Percentiles rank a stretch among this genome's conserved stretches.
These are phyloP conservation scores for Salix arbutifolia DNA, from an alignment of 345 rosid genomes.

Conservation along the genomic window DNA sequence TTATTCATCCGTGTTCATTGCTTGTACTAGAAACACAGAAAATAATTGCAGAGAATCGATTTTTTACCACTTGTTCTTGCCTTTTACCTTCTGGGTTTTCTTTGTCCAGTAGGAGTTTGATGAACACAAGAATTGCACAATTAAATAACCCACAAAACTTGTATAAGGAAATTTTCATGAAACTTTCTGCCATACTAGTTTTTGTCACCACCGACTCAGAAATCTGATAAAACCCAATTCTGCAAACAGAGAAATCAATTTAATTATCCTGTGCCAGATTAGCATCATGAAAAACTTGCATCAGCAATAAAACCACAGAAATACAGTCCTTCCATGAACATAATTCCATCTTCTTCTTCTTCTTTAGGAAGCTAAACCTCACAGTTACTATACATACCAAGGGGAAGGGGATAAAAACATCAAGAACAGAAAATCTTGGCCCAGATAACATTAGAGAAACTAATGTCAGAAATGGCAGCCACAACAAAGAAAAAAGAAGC, in stretches of 20 bases:
- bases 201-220: neutral
- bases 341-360: neutral
- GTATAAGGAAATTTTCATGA: neutral
- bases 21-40: no score
- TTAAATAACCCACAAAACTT: neutral
- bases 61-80: no score
- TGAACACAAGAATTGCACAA: neutral
- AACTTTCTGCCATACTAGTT: neutral
- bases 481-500: conserved; percentile 27
- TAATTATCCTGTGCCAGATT: neutral
- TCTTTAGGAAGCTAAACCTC: no score
- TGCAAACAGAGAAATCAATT: no score
- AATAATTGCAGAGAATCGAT: no score
- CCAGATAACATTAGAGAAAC: neutral
- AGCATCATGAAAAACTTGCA: neutral
- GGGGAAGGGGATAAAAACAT: neutral
- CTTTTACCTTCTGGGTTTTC: no score
- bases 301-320: neutral
- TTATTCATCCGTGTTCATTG: no score
- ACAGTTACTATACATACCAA: no score
- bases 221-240: neutral
- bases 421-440: neutral
- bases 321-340: no score
- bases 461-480: conserved; percentile 38
- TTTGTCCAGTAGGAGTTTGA: no score